Evolutionary conservation across 2,329 filamentous ascomycete species (phyloP), one percentile per base, ranked within the genome.

Genomic region (Kalmusia sp.): DNA sequence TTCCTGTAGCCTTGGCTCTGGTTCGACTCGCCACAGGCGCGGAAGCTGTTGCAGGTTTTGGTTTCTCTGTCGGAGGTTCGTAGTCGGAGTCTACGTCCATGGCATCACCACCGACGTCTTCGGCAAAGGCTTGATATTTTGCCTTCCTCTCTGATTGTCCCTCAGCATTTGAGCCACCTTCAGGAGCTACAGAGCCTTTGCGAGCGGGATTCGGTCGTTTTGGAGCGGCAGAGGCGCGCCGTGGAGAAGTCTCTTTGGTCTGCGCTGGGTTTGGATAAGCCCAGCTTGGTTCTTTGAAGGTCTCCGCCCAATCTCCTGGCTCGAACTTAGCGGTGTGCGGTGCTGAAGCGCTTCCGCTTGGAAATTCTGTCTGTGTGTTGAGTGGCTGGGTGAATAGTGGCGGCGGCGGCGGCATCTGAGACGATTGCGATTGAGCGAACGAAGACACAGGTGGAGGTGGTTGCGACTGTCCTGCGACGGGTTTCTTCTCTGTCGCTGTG

Each of bases 81-180:
- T 69, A 63, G 1, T 72, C 66, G n/a, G n/a, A n/a, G 54, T 81
- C 79, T 28, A 81, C 80, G 43, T 81, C 79, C 79, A 81, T 81
- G 0, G 76, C 76, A 59, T 80, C 76, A 4, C 58, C 68, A 50
- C 67, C 68, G 22, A 57, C 64, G 1, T 70, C 70, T 47, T 71
- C 67, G 45, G 68, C 68, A 43, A 64, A 68, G 12, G 69, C 64
- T 43, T 72, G 71, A 37, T 66, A 66, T 48, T 64, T 68, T 21
- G 66, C 60, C n/a, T 61, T 65, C 5, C 63, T 45, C 14, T 64
- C 63, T 12, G 58, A 51, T 40, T 73, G 65, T 6, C 66, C 59
- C 17, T 73, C 68, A n/a, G 65, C 60, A 25, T 65, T 72, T 14
- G 56, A 50, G 7, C 62, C 56, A n/a, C 57, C 63, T 21, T 70